Evolutionary conservation across 2,329 filamentous ascomycete genomes (phyloP), one percentile per base, ranked within the genome.

Genomic region (Phoma herbarum): DNA sequence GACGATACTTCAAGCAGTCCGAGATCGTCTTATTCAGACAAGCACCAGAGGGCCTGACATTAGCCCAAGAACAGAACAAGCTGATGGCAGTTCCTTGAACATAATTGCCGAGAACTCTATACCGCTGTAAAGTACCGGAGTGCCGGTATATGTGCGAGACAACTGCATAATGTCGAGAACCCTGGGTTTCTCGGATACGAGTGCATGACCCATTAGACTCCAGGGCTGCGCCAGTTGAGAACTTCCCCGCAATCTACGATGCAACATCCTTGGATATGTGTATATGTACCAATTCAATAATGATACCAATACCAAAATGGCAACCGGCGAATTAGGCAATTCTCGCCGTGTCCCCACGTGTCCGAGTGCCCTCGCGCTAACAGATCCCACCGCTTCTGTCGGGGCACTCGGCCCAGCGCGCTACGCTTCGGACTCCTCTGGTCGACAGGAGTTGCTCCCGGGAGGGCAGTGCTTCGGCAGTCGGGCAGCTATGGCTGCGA

Each of bases 1-100:
- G 95, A 71, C 88, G 95, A 71, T 99, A 99, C 81, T 99, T 99
- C 82, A 99, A 99, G 80, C 95, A 99, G 79, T 97, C 93, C 51
- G 95, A 99, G 81, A 99, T 99, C 75, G 93, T 97, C 58, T 88
- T 99, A 51, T 98, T 91, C 82, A 89, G 95, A 65, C 95, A 98
- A 72, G 81, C 82, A 37, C 82, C 82, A 8, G 82, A 84, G 70
- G 80, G 80, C 31, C 72, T 80, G 62, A 81, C 80, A 22, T 69
- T 82, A 47, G 80, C 81, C 10, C 76, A 79, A 64, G 79, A 80
- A 63, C 81, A 83, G 70, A 82, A 82, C 58, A 77, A 78, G 60
- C 56, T 77, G 31, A 77, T 77, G 63, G 75, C 75, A 57, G 74
- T 73, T 22, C 72, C 75, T 54, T 77, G 70, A 76, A 53, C 8